These are phyloP conservation scores for Eutypa lata DNA, from an alignment of 2,329 filamentous ascomycete genomes.

Conservation along the genomic window DNA sequence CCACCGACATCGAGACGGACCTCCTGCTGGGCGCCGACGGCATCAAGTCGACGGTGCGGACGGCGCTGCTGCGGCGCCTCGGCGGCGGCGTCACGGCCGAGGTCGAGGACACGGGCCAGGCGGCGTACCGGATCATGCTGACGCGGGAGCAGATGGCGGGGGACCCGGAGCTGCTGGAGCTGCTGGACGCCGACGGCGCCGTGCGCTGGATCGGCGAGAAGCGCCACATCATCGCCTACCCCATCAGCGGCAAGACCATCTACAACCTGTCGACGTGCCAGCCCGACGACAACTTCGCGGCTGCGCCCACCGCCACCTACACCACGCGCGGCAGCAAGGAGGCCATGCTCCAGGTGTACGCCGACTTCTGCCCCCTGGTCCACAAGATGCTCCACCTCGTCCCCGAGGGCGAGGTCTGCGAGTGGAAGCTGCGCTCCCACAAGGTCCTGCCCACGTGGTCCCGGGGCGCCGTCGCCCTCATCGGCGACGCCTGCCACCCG, in stretches of 20 bases:
- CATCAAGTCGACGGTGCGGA: slow-evolving; percentile 50
- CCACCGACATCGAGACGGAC: slow-evolving; percentile 52
- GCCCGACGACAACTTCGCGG: slow-evolving; percentile 58
- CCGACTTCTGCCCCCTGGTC: slow-evolving; percentile 58
- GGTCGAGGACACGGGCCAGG: slow-evolving; percentile 69
- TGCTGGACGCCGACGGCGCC: slow-evolving; percentile 65
- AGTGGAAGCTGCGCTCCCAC: slow-evolving; percentile 62
- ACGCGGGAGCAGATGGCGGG: slow-evolving; percentile 62
- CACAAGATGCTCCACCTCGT: slow-evolving; percentile 58
- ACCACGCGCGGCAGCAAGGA: slow-evolving; percentile 60
- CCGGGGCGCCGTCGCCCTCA: slow-evolving; percentile 51
- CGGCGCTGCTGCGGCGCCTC: slow-evolving; percentile 44
- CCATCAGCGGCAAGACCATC: slow-evolving; percentile 63
- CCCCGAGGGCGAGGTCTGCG: slow-evolving; percentile 60
- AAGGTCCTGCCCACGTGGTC: slow-evolving; percentile 56
- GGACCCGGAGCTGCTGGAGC: slow-evolving; percentile 64
- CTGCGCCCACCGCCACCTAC: slow-evolving; percentile 56
- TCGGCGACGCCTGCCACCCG: slow-evolving; percentile 66
- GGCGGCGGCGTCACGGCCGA: slow-evolving; percentile 38
- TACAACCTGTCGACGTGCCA: slow-evolving; percentile 64
- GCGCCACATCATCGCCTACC: slow-evolving; percentile 76
- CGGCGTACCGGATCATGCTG: slow-evolving; percentile 77
- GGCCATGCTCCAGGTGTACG: slow-evolving; percentile 59
- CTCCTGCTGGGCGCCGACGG: slow-evolving; percentile 54
- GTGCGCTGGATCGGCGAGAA: slow-evolving; percentile 74